phyloP scores from a whole-genome alignment of 2,329 filamentous ascomycete genomes.

The Trichoderma arundinaceum region DNA sequence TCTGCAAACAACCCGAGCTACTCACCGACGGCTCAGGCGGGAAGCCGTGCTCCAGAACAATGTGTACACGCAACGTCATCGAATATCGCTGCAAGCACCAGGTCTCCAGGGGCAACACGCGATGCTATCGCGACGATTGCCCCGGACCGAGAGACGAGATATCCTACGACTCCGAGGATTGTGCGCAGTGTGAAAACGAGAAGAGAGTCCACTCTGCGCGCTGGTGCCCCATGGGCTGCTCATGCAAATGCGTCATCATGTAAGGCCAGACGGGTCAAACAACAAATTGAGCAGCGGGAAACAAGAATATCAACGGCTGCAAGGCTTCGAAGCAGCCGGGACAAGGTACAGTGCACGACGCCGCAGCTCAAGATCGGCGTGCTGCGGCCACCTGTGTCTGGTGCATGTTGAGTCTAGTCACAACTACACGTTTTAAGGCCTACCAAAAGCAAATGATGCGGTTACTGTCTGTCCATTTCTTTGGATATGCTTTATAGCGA shows the following conservation, averaged over 20 bases:
- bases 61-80: slow-evolving; percentile 45
- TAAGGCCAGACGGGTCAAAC: slow-evolving; percentile 13
- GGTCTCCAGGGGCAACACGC: slow-evolving; percentile 45
- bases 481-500: too few species aligned
- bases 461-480: too few species aligned
- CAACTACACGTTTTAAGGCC: too few species aligned
- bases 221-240: slow-evolving; percentile 47
- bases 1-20: slow-evolving; percentile 16
- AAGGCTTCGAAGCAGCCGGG: too few species aligned
- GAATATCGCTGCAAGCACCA: slow-evolving; percentile 48
- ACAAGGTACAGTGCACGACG: too few species aligned
- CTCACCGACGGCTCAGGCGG: neutral
- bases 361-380: too few species aligned
- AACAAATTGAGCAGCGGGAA: neutral
- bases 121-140: slow-evolving; percentile 45
- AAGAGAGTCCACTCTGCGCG: slow-evolving; percentile 42
- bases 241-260: slow-evolving; percentile 38
- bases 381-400: too few species aligned
- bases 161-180: slow-evolving; percentile 42
- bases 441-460: too few species aligned
- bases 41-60: slow-evolving; percentile 32
- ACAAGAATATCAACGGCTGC: neutral
- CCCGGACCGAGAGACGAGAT: slow-evolving; percentile 42
- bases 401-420: too few species aligned
- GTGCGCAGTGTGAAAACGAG: slow-evolving; percentile 45